These are phyloP conservation scores for Phtheirospermum japonicum DNA, from an alignment of 257 asterid species.

Conservation along the genomic window DNA sequence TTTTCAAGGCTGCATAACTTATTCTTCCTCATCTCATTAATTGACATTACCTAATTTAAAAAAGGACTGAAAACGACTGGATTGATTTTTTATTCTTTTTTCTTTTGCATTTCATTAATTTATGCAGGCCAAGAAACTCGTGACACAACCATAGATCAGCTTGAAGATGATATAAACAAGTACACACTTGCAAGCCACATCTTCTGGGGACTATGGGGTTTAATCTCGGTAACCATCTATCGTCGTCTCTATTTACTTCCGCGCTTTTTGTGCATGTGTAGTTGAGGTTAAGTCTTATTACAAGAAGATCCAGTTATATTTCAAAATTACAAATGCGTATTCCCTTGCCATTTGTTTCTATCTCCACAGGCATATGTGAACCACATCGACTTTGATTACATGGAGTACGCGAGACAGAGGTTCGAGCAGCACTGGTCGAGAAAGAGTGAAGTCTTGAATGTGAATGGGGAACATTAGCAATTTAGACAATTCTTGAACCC, in stretches of 20 bases:
- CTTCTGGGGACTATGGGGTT: slow-evolving; percentile 97
- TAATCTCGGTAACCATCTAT: slow-evolving; percentile 66
- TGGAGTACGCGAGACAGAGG: slow-evolving; percentile 87
- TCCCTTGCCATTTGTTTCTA: background rate
- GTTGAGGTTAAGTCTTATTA: background rate
- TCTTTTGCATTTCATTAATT: slow-evolving; percentile 1
- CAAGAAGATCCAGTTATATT: too few relatives aligned
- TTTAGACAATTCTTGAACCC: background rate
- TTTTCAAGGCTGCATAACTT: background rate
- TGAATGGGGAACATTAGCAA: background rate
- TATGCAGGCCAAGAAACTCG: slow-evolving; percentile 49
- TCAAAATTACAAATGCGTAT: background rate
- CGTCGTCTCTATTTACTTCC: background rate
- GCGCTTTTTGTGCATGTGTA: background rate
- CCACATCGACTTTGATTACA: slow-evolving; percentile 73
- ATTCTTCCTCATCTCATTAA: background rate
- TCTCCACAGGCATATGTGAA: slow-evolving; percentile 60
- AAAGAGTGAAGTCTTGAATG: background rate
- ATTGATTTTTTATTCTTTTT: too few relatives aligned
- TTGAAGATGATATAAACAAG: slow-evolving; percentile 56
- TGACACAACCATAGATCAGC: slow-evolving; percentile 45
- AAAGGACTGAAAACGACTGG: background rate
- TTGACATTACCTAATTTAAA: background rate
- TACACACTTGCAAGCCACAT: slow-evolving; percentile 82
- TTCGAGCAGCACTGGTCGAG: background rate